A percentile compares a stretch with the other conserved stretches of the same genome.
These are phyloP conservation scores for Pyrus hybrid DNA, from an alignment of 331 rosid species.

Conservation along the genomic window DNA sequence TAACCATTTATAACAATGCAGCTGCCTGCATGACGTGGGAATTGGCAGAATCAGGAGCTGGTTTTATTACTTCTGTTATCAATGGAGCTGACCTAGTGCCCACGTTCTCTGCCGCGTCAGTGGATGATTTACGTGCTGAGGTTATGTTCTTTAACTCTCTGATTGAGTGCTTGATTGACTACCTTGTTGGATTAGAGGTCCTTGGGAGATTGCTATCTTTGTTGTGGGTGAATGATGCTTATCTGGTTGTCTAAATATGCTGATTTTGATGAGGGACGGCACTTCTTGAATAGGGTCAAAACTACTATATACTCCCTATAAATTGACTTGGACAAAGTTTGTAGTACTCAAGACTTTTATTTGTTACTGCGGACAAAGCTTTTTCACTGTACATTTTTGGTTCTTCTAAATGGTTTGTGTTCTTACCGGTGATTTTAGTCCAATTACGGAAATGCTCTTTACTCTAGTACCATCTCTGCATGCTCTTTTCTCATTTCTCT, in stretches of 20 bases:
- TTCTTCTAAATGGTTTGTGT: neutral
- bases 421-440: neutral
- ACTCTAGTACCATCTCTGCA: neutral
- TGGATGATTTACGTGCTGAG: slow-evolving; percentile 89
- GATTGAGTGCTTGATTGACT: neutral
- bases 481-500: neutral
- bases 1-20: slow-evolving; percentile 37
- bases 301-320: neutral
- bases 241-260: neutral
- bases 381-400: neutral
- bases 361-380: neutral
- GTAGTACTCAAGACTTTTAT: neutral
- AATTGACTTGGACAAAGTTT: neutral
- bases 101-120: slow-evolving; percentile 92
- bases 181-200: neutral
- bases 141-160: slow-evolving; percentile 28
- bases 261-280: neutral
- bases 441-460: neutral
- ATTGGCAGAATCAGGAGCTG: slow-evolving; percentile 81
- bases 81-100: slow-evolving; percentile 98
- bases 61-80: slow-evolving; percentile 71
- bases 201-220: neutral
- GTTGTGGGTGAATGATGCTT: neutral
- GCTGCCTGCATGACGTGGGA: slow-evolving; percentile 99
- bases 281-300: neutral